Evolutionary conservation across 768 basidiomycete genomes (phyloP), one percentile per base, ranked within the genome.

Genomic region (Hebeloma cylindrosporum): DNA sequence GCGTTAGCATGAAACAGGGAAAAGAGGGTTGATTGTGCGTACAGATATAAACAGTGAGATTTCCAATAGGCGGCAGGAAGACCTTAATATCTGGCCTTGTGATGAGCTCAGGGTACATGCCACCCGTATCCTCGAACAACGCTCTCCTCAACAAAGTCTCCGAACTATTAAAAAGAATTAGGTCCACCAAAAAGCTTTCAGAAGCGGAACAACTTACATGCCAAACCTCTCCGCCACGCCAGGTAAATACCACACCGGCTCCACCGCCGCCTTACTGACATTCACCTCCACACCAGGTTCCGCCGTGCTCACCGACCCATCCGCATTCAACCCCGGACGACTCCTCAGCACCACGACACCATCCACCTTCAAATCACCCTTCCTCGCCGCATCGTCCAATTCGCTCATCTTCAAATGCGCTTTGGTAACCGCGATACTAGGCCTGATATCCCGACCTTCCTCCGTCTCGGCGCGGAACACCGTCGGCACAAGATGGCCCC

Each of bases 331-430:
- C 40, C 84, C 57, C 31, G 82, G 86, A 13, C 68, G 67, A 50
- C 84, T 88, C 64, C 76, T 77, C 51, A 88, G 60, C 23, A 96
- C 86, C 43, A 97, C 68, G 60, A 83, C 85, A 3, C 91, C 93
- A 62, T 98, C 95, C 1, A 95, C 68, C 5, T 48, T 61, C 29
- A 98, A 65, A 13, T 82, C 76, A 1, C 93, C 93, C 50, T 74
- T 78, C 43, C 83, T 72, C 21, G 82, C 82, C 1, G 82, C 73
- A 37, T 89, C 88, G 63, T 97, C 95, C 38, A 98, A 71, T 68
- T 98, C 95, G 62, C 82, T 83, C 64, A 98, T 75, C 74, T 97
- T 97, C 73, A 98, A 81, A 61, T 96, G 94, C 0, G 93, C 88
- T 49, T 83, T 85, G 7, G 95, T 98, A 40, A 95, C 80, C 1